phyloP scores from a whole-genome alignment of 2,329 filamentous ascomycete species.

The Ascosphaera aggregata region DNA sequence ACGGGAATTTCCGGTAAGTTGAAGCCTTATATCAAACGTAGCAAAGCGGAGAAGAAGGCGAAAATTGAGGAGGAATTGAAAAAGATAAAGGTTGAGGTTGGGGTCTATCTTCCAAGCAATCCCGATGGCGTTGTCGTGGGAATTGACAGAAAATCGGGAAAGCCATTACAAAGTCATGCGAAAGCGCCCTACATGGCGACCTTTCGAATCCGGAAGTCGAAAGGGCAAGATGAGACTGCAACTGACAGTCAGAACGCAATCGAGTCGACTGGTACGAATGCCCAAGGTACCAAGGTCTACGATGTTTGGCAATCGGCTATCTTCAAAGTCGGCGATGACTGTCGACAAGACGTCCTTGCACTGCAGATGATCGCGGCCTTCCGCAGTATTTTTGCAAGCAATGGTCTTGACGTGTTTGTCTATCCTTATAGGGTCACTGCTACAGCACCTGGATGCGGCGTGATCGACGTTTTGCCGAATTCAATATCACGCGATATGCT shows the following conservation, averaged over 20 bases:
- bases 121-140: conserved; percentile 93
- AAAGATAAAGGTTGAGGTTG: conserved; percentile 91
- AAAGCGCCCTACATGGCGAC: conserved; percentile 99
- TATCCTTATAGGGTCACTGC: conserved; percentile 95
- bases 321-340: conserved; percentile 99
- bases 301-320: conserved; percentile 99
- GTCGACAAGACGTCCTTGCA: conserved; percentile 86
- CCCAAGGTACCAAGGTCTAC: conserved; percentile 27
- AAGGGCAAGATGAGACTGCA: conserved; percentile 22
- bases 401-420: conserved; percentile 89
- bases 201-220: conserved; percentile 80
- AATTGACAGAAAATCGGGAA: conserved; percentile 93
- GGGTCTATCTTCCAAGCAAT: conserved; percentile 91
- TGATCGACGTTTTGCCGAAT: conserved; percentile 94
- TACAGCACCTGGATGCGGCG: conserved; percentile 87
- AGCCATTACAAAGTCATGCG: conserved; percentile 89
- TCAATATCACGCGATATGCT: conserved; percentile 98
- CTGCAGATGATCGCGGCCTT: conserved; percentile 97
- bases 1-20: conserved; percentile 90
- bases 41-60: conserved; percentile 92
- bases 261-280: not conserved
- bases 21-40: conserved; percentile 72
- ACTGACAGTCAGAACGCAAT: conserved; percentile 27
- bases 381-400: conserved; percentile 84
- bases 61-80: conserved; percentile 98